These are phyloP conservation scores for Castanea mollissima DNA, from an alignment of 306 rosid genomes.

Conservation along the genomic window DNA sequence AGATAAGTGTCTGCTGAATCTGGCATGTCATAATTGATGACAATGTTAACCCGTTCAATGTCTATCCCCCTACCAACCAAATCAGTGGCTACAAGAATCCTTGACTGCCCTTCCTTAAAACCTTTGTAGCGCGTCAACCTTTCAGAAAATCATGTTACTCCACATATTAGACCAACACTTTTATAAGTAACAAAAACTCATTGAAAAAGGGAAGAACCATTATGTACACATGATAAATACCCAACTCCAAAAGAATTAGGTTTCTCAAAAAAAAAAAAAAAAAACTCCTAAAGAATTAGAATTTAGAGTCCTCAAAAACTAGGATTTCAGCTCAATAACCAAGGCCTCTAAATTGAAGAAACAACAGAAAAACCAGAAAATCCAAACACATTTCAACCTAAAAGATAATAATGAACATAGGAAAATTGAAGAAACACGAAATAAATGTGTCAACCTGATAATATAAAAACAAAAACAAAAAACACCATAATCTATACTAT, in stretches of 20 bases:
- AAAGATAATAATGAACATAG: background rate
- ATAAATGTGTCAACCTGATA: background rate
- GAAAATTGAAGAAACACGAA: background rate
- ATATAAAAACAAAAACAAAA: background rate
- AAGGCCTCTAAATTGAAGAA: too few relatives aligned
- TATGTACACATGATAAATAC: too few relatives aligned
- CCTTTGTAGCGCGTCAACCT: constrained; percentile 90
- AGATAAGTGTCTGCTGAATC: constrained; percentile 97
- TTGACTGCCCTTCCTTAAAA: constrained; percentile 92
- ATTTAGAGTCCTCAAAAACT: too few relatives aligned
- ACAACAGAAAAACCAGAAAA: background rate
- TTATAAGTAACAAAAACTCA: too few relatives aligned
- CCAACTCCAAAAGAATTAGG: too few relatives aligned
- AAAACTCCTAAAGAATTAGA: too few relatives aligned
- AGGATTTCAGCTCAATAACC: too few relatives aligned
- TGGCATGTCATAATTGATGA: constrained; percentile 98
- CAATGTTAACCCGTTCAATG: constrained; percentile 96
- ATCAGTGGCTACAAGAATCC: constrained; percentile 98
- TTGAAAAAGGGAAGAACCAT: too few relatives aligned
- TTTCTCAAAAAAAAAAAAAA: too few relatives aligned
- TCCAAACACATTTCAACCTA: background rate
- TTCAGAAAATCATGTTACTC: background rate
- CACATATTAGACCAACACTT: background rate
- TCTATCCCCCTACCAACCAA: constrained; percentile 98
- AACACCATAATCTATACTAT: background rate